Evolutionary conservation across 805 yeast species (phyloP).

Genomic region (Metschnikowia hibisci): DNA sequence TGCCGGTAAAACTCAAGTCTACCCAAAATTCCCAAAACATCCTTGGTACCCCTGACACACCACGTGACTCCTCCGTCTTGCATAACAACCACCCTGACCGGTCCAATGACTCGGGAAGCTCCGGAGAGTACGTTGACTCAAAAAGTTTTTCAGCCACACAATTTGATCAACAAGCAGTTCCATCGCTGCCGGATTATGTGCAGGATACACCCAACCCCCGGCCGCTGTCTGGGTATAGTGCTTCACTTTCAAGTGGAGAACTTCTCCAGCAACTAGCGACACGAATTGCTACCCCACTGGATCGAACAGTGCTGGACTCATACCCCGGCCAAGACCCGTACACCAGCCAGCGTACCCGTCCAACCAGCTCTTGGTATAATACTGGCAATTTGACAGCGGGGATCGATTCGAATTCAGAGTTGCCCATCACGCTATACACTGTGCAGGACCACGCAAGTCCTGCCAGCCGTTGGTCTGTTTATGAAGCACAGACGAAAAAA

Average conservation of each 20-base stretch:
- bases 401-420: conserved; percentile 22
- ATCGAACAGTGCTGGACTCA: no score
- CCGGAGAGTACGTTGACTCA: not conserved
- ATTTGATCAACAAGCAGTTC: no score
- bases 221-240: not conserved
- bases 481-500: conserved; percentile 3
- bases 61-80: no score
- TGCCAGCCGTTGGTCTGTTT: conserved; percentile 7
- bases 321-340: not conserved
- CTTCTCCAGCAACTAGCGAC: conserved; percentile 9
- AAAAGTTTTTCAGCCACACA: no score
- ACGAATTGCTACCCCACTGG: not conserved
- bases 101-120: not conserved
- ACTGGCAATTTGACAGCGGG: conserved; percentile 25
- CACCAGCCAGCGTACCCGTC: not conserved
- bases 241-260: conserved; percentile 22
- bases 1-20: no score
- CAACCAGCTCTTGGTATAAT: not conserved
- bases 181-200: no score
- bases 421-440: conserved; percentile 29
- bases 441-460: conserved; percentile 23
- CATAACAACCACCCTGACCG: not conserved
- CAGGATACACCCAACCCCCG: not conserved
- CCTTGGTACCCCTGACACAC: no score
- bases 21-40: no score